Evolutionary conservation across 1,284 basidiomycete genomes (phyloP), one percentile per base, ranked within the genome.

Genomic region (Sphagnurus paluster): DNA sequence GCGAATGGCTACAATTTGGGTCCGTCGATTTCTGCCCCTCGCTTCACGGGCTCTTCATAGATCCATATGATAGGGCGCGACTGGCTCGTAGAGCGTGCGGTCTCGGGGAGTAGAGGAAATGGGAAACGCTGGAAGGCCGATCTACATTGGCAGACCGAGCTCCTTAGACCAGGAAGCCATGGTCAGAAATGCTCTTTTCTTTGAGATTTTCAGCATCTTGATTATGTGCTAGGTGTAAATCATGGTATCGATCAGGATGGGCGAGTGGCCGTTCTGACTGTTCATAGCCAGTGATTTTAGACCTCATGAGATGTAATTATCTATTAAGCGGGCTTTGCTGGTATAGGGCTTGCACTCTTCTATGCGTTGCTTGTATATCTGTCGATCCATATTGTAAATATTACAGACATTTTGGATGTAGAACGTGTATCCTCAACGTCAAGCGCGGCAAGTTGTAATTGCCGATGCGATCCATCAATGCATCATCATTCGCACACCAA

Each of bases 241-340:
- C 89, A 91, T 57, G 80, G 73, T 34, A 91, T 91, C 39, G 70
- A 77, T 4, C 86, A 90, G 61, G 89, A 91, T 57, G 89, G 89
- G 5, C 75, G 74, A 26, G 77, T 90, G n/a, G 89, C 89, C 11
- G 67, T 91, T 29, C 69, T 91, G 23, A 90, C 83, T 4, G 79
- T 90, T 34, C 43, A 50, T 25, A 62, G 69, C 20, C 42, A 44
- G 2, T 51, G 11, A 48, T 28, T 19, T 14, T 33, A n/a, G n/a
- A n/a, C n/a, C n/a, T n/a, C n/a, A n/a, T n/a, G n/a, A n/a, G n/a
- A n/a, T n/a, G n/a, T n/a, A n/a, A n/a, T n/a, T n/a, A n/a, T n/a
- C n/a, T n/a, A n/a, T n/a, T n/a, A n/a, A n/a, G n/a, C n/a, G n/a
- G n/a, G n/a, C n/a, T n/a, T n/a, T n/a, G n/a, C n/a, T n/a, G n/a